These are phyloP conservation scores for Herpotrichia juniperi DNA, from an alignment of 2,329 filamentous ascomycete species.

Conservation along the genomic window DNA sequence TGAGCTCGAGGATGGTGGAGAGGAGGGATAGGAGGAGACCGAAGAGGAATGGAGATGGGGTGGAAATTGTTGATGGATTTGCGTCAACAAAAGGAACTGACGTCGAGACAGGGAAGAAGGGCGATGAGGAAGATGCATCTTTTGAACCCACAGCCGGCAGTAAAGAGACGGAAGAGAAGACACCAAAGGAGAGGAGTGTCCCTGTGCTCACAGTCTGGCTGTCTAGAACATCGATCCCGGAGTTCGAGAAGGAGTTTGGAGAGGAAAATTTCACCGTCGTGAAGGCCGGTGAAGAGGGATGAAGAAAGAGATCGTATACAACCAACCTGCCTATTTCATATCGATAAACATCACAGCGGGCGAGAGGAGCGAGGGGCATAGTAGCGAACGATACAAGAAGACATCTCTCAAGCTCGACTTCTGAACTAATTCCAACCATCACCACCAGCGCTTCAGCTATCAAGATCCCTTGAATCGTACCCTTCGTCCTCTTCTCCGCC, in stretches of 20 bases:
- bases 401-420: no score
- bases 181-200: not conserved
- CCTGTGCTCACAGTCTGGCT: conserved; percentile 26
- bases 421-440: no score
- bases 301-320: no score
- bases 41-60: not conserved
- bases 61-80: no score
- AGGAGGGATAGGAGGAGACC: not conserved
- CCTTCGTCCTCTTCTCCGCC: no score
- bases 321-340: no score
- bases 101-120: conserved; percentile 1
- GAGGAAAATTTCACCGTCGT: conserved; percentile 13
- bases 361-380: no score
- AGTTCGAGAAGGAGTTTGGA: conserved; percentile 21
- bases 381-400: no score
- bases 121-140: not conserved
- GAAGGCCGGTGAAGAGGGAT: not conserved
- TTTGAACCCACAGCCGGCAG: not conserved
- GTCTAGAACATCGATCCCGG: conserved; percentile 12
- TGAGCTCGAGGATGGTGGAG: conserved; percentile 6
- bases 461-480: no score
- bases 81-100: not conserved
- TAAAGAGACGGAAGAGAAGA: not conserved
- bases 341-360: no score
- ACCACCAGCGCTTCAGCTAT: no score